phyloP scores from a whole-genome alignment of 768 basidiomycete genomes.

The Xerocomus spinulosus region DNA sequence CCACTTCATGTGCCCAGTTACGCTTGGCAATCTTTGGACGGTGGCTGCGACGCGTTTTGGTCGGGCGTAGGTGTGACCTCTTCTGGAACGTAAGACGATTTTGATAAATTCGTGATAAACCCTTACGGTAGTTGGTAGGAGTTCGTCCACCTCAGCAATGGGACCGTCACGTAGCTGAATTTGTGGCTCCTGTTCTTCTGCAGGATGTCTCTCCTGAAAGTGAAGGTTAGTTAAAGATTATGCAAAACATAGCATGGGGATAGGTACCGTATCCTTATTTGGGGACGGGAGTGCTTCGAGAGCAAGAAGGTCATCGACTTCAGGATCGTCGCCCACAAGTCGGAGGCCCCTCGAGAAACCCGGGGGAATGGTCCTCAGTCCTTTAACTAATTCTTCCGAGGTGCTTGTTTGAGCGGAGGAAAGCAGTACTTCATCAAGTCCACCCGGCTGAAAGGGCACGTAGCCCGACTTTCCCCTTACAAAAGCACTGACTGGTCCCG shows the following conservation, averaged over 20 bases:
- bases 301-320: slow-evolving; percentile 40
- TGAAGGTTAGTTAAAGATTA: slow-evolving; percentile 17
- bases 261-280: slow-evolving; percentile 15
- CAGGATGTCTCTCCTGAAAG: slow-evolving; percentile 16
- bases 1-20: slow-evolving; percentile 97
- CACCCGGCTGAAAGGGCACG: slow-evolving; percentile 93
- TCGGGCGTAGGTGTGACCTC: slow-evolving; percentile 57
- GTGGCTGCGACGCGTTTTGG: slow-evolving; percentile 40
- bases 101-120: background rate
- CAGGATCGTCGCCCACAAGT: slow-evolving; percentile 53
- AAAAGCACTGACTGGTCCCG: slow-evolving; percentile 73
- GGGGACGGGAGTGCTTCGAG: slow-evolving; percentile 20
- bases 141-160: slow-evolving; percentile 63
- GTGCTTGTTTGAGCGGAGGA: slow-evolving; percentile 27
- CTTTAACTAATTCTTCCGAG: slow-evolving; percentile 36
- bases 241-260: slow-evolving; percentile 4
- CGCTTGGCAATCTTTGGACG: slow-evolving; percentile 63
- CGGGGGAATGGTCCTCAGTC: slow-evolving; percentile 69
- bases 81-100: slow-evolving; percentile 24
- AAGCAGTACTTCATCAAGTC: slow-evolving; percentile 63
- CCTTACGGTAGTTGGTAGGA: slow-evolving; percentile 61
- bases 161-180: slow-evolving; percentile 13
- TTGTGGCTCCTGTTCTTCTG: slow-evolving; percentile 23
- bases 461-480: slow-evolving; percentile 92
- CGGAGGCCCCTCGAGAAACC: slow-evolving; percentile 79